phyloP scores from a whole-genome alignment of 1,139 yeast species.

The Nakaseomyces uthaithaninus region DNA sequence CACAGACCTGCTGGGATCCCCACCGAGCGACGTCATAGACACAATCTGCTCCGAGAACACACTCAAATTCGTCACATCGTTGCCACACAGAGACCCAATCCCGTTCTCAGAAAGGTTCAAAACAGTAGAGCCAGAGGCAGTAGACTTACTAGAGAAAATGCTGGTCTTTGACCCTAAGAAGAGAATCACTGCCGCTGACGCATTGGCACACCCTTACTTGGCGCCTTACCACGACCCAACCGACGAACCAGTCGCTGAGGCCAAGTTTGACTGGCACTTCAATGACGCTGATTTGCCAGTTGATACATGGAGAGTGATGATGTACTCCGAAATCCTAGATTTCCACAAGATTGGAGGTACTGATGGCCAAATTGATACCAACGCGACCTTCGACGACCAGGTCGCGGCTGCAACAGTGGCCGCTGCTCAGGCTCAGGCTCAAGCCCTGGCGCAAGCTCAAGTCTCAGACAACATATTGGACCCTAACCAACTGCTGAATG shows the following conservation, averaged over 20 bases:
- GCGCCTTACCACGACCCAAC: slow-evolving; percentile 98
- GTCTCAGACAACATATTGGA: slow-evolving; percentile 2
- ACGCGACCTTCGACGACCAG: slow-evolving; percentile 32
- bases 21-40: slow-evolving; percentile 91
- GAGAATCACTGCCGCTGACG: slow-evolving; percentile 87
- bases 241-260: slow-evolving; percentile 92
- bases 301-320: slow-evolving; percentile 98
- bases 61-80: slow-evolving; percentile 81
- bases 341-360: slow-evolving; percentile 53
- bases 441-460: slow-evolving; percentile 23
- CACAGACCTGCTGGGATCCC: slow-evolving; percentile 91
- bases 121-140: slow-evolving; percentile 85
- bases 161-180: slow-evolving; percentile 89
- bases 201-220: slow-evolving; percentile 82
- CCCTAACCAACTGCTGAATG: slow-evolving; percentile 6
- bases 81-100: slow-evolving; percentile 87
- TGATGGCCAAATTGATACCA: slow-evolving; percentile 31
- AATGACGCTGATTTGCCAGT: slow-evolving; percentile 97
- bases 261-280: slow-evolving; percentile 95
- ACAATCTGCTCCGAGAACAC: slow-evolving; percentile 96
- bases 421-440: slow-evolving; percentile 30
- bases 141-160: slow-evolving; percentile 83
- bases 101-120: slow-evolving; percentile 79
- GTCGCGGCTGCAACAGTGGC: slow-evolving; percentile 34
- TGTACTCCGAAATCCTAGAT: slow-evolving; percentile 93